A percentile compares a stretch with the other conserved stretches of the same genome.
phyloP scores from a whole-genome alignment of 2,329 filamentous ascomycete species.

The Pseudopyricularia cyperi region DNA sequence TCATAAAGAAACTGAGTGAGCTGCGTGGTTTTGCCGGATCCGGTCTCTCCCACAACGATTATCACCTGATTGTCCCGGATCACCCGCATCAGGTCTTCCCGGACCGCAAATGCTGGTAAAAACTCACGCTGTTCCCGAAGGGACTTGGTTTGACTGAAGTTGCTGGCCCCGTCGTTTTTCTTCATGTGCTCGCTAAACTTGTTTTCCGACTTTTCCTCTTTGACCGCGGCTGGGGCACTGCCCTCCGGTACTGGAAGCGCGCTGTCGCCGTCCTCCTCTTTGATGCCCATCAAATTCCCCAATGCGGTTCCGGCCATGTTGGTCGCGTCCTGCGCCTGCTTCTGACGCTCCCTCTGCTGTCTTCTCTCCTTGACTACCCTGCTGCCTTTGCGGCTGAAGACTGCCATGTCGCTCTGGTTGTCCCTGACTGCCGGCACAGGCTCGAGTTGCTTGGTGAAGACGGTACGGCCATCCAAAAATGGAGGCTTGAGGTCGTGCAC shows the following conservation, averaged over 20 bases:
- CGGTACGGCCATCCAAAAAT: slow-evolving; percentile 84
- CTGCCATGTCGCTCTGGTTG: slow-evolving; percentile 95
- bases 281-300: slow-evolving; percentile 91
- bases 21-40: slow-evolving; percentile 95
- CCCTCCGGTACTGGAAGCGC: slow-evolving; percentile 68
- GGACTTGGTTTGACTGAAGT: slow-evolving; percentile 86
- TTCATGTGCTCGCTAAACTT: slow-evolving; percentile 91
- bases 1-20: slow-evolving; percentile 92
- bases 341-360: slow-evolving; percentile 84
- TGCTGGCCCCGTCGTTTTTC: slow-evolving; percentile 65
- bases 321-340: slow-evolving; percentile 89
- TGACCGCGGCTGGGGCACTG: slow-evolving; percentile 22
- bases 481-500: slow-evolving; percentile 91
- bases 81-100: slow-evolving; percentile 81
- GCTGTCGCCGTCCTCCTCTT: slow-evolving; percentile 73
- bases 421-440: slow-evolving; percentile 88
- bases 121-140: slow-evolving; percentile 85
- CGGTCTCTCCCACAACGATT: slow-evolving; percentile 93
- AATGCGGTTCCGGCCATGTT: slow-evolving; percentile 83
- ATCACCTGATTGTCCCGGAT: slow-evolving; percentile 95
- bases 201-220: slow-evolving; percentile 31
- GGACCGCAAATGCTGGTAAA: slow-evolving; percentile 87
- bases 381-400: slow-evolving; percentile 92
- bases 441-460: slow-evolving; percentile 95
- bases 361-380: slow-evolving; percentile 82